Evolutionary conservation across 2,329 filamentous ascomycete species (phyloP).

Genomic region (Daldinia sp.): DNA sequence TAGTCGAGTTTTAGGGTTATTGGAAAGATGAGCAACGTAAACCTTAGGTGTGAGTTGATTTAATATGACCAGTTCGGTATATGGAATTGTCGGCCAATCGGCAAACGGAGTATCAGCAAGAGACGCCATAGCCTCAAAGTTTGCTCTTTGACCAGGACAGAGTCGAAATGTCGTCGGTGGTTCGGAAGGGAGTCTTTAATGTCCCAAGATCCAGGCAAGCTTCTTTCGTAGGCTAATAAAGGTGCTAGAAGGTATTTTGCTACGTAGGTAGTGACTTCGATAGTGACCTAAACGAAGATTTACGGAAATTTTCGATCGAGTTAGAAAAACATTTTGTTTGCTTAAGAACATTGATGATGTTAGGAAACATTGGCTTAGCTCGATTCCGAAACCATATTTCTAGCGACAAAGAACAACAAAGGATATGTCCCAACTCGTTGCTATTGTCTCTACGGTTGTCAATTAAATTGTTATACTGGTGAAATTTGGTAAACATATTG

Average conservation of each 20-base stretch:
- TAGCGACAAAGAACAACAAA: neutral
- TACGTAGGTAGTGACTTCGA: too few relatives aligned
- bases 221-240: too few relatives aligned
- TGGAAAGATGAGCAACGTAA: neutral
- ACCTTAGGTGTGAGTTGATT: neutral
- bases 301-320: neutral
- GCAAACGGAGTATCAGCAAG: neutral
- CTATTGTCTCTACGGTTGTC: neutral
- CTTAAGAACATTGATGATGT: neutral
- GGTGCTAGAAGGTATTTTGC: neutral
- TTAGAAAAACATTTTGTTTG: neutral
- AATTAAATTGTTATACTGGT: neutral
- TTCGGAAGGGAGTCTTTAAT: neutral
- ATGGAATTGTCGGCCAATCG: neutral
- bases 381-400: neutral
- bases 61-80: neutral
- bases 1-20: neutral
- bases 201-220: neutral
- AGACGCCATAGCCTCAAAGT: neutral
- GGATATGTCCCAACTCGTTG: neutral
- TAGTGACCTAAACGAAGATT: neutral
- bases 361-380: neutral
- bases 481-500: neutral
- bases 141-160: neutral
- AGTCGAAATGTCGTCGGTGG: neutral